Conservation (phyloP, 2,329 filamentous ascomycete genomes). For the Monilinia vaccinii-corymbosi region DNA sequence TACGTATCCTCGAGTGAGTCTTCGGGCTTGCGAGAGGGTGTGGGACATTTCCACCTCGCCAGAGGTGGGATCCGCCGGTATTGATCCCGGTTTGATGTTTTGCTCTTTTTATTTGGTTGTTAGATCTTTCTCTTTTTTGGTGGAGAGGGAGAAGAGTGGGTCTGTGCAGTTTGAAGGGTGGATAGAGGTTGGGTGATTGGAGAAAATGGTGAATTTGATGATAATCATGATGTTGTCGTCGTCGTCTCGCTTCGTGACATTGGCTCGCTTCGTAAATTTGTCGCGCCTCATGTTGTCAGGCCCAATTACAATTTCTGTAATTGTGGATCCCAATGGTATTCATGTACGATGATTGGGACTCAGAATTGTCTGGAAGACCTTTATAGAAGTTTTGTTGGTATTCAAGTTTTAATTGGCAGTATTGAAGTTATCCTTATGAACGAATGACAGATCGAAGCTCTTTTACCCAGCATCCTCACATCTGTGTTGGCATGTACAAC, state of each 20-base stretch:
- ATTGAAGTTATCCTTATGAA: neutral
- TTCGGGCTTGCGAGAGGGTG: neutral
- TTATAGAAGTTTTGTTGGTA: no score
- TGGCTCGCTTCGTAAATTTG: neutral
- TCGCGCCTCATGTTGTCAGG: neutral
- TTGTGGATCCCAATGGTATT: neutral
- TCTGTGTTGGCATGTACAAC: neutral
- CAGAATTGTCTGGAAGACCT: neutral
- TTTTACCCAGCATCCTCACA: neutral
- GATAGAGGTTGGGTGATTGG: conserved; percentile 22
- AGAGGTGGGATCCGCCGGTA: neutral
- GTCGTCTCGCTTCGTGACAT: neutral
- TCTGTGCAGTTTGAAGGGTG: conserved; percentile 24
- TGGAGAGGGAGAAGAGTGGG: conserved; percentile 25
- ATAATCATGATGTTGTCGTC: neutral
- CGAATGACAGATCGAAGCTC: neutral
- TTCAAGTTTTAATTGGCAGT: neutral
- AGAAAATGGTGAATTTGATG: no score
- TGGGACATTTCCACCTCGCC: no score
- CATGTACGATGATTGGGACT: no score
- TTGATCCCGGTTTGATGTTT: neutral
- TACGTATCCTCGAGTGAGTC: neutral
- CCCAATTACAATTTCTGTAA: neutral
- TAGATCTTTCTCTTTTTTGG: neutral
- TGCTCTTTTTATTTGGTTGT: neutral